Evolutionary conservation across 192 early-diverging fungal genomes (phyloP), one percentile per base, ranked within the genome.

Genomic region (Gamsiella multidivaricata): DNA sequence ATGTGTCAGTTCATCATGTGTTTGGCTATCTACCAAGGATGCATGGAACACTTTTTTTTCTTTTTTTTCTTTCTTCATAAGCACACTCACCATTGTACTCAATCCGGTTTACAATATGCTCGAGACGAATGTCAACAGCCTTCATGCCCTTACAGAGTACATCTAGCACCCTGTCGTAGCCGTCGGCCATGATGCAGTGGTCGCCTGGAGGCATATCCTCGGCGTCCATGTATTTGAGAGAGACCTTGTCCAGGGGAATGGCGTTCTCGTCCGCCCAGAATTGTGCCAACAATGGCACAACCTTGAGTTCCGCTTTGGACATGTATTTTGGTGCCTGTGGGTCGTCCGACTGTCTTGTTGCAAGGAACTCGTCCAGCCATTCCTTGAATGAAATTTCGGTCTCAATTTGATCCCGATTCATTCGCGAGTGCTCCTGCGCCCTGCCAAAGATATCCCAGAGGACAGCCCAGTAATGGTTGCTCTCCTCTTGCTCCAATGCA

Each of bases 141-240:
- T 60, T 54, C 58, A 81, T 43, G 32, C 75, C 69, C 15, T 65
- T 47, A 42, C 58, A 41, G 43, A 73, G 58, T 3, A 47, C 58
- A 25, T 81, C 63, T 15, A 81, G 39, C 11, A 81, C 23, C 15
- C 70, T 25, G 43, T 81, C 79, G 37, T 81, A 81, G 6, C 79
- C 79, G 28, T 74, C 42, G 9, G 60, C 63, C 41, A 81, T 50
- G 17, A 72, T 72, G 58, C 79, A 66, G 18, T 81, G 79, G 39
- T 81, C 79, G 7, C 79, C 79, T 6, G 69, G 69, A n/a, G 54
- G 60, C 65, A 81, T 62, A 32, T 56, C 43, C 46, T 81, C 79
- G 1, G 79, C 70, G 34, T 81, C 79, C 68, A 81, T 69, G 49
- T 74, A 81, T 41, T 81, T 81, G 58, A 81, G 79, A 23, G 79